A percentile compares a stretch with the other conserved stretches of the same genome.
Conservation (phyloP, 768 basidiomycete species). For the Agaricus blazei region DNA sequence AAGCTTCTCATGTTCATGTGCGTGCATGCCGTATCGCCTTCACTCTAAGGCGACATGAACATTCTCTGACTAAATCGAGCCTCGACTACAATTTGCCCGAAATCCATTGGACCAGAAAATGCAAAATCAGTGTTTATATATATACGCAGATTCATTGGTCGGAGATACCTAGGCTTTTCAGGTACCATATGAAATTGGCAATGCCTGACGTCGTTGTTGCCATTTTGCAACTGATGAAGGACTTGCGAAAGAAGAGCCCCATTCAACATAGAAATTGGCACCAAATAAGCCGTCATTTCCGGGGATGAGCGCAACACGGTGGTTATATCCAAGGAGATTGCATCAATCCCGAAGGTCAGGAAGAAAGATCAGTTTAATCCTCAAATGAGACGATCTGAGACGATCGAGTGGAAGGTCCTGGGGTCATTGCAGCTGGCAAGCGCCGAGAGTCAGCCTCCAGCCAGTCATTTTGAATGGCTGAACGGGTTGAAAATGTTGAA, state of each 20-base stretch:
- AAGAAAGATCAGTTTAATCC: not conserved
- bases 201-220: not conserved
- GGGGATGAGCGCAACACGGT: not conserved
- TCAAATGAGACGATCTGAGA: not conserved
- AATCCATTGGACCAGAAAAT: not conserved
- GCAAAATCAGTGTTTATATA: not conserved
- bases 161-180: not conserved
- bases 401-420: too few relatives aligned
- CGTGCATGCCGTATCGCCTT: too few relatives aligned
- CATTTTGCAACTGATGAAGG: not conserved
- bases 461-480: too few relatives aligned
- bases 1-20: too few relatives aligned
- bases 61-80: not conserved
- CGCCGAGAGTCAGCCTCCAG: too few relatives aligned
- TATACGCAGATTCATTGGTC: not conserved
- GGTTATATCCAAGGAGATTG: slow-evolving; percentile 3
- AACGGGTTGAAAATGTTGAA: too few relatives aligned
- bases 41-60: not conserved
- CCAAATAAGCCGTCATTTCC: not conserved
- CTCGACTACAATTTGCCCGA: not conserved
- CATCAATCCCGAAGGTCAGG: not conserved
- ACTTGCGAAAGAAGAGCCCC: not conserved
- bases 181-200: slow-evolving; percentile 3
- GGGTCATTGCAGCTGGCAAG: too few relatives aligned
- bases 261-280: not conserved